Conservation (phyloP, 371 early-diverging fungal species). For the Encephalitozoon intestinalis region DNA sequence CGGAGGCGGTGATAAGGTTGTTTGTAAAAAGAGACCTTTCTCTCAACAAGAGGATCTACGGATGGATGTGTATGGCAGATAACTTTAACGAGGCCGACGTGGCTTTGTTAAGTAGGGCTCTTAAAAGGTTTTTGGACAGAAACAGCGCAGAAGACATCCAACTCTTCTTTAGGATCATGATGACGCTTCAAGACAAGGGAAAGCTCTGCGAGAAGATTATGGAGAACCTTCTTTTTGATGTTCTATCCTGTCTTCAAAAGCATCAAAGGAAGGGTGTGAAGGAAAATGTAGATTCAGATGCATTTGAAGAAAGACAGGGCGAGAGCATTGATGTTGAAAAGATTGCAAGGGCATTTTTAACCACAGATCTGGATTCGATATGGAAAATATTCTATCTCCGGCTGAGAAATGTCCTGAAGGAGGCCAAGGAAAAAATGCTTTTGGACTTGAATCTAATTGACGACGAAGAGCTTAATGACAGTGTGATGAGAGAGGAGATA, state of each 20-base stretch:
- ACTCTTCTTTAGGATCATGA: conserved; percentile 30
- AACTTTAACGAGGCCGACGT: background rate
- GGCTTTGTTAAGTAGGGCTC: background rate
- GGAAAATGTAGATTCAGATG: background rate
- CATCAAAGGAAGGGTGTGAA: background rate
- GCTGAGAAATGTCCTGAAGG: background rate
- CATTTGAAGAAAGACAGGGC: background rate
- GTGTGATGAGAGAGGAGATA: background rate
- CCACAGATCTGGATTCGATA: conserved; percentile 13
- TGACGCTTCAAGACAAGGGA: conserved; percentile 20
- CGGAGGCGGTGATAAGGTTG: conserved; percentile 39
- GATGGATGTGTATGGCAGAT: conserved; percentile 36
- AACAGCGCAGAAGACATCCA: conserved; percentile 2
- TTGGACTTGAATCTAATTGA: background rate
- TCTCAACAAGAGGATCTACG: conserved; percentile 52
- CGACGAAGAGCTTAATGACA: background rate
- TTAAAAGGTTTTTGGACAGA: conserved; percentile 12
- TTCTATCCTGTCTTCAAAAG: background rate
- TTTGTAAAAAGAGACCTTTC: conserved; percentile 52
- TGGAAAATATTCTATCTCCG: conserved; percentile 26
- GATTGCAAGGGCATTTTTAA: conserved; percentile 17
- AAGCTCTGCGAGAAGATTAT: conserved; percentile 17
- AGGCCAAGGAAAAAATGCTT: background rate
- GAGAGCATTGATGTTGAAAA: background rate
- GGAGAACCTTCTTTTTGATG: conserved; percentile 22